Evolutionary conservation across 1,284 basidiomycete species (phyloP).

Genomic region (Schizophyllum commune): DNA sequence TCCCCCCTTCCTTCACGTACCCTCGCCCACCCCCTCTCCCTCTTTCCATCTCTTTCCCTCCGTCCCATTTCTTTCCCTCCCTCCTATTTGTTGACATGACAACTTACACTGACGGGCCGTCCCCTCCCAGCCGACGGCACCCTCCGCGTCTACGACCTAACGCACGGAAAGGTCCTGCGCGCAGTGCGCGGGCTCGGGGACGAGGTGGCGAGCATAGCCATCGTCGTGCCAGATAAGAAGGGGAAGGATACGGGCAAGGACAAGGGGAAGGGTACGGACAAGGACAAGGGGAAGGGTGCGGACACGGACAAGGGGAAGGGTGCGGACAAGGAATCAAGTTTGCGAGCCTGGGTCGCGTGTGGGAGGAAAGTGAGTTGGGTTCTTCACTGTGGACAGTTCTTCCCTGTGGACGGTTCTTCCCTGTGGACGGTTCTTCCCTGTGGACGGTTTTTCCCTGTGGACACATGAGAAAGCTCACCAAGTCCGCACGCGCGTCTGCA

Average conservation of each 20-base stretch:
- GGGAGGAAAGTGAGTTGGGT: constrained; percentile 43
- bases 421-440: constrained; percentile 14
- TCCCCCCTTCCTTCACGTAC: too few species aligned
- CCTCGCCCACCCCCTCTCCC: neutral
- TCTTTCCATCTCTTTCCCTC: neutral
- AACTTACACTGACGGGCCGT: too few species aligned
- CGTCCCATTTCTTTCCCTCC: neutral
- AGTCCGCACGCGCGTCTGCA: too few species aligned
- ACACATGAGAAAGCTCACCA: too few species aligned
- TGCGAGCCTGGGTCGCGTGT: constrained; percentile 60
- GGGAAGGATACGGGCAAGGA: constrained; percentile 30
- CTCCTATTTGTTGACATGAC: neutral
- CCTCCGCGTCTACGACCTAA: constrained; percentile 56
- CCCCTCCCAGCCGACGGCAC: constrained; percentile 68
- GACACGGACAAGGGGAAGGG: constrained; percentile 29
- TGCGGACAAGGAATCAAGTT: too few species aligned
- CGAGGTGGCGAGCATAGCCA: constrained; percentile 56
- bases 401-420: constrained; percentile 13
- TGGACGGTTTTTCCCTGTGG: too few species aligned
- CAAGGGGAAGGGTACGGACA: constrained; percentile 28
- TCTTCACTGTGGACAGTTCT: too few species aligned
- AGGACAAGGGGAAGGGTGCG: constrained; percentile 28
- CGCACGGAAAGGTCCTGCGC: constrained; percentile 51
- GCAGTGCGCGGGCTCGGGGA: constrained; percentile 50
- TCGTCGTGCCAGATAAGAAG: constrained; percentile 27